These are phyloP conservation scores for Barnettozyma populi DNA, from an alignment of 805 yeast species.

Conservation along the genomic window DNA sequence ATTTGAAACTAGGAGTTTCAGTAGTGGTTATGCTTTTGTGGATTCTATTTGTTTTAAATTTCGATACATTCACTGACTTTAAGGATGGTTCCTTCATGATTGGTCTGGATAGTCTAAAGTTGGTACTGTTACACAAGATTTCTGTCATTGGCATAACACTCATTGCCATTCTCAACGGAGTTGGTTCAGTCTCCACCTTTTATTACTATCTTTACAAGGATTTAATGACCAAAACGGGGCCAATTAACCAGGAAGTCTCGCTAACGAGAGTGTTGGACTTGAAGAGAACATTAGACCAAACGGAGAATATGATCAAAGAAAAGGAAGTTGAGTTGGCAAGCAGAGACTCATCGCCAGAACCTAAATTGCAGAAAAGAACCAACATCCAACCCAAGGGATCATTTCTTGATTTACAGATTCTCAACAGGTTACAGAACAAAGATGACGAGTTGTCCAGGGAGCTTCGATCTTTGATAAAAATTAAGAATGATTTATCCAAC, in stretches of 20 bases:
- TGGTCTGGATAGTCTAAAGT: slow-evolving; percentile 7
- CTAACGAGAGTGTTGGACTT: slow-evolving; percentile 10
- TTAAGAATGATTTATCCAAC: slow-evolving; percentile 21
- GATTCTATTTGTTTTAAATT: slow-evolving; percentile 17
- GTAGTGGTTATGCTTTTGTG: slow-evolving; percentile 8
- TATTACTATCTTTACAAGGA: slow-evolving; percentile 20
- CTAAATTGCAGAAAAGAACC: slow-evolving; percentile 14
- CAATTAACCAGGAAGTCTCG: slow-evolving; percentile 1
- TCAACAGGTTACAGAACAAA: slow-evolving; percentile 7
- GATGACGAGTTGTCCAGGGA: slow-evolving; percentile 13
- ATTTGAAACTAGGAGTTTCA: slow-evolving; percentile 8
- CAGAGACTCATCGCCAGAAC: slow-evolving; percentile 3
- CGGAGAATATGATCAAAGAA: slow-evolving; percentile 17
- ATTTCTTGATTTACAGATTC: slow-evolving; percentile 15
- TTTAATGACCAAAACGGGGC: background rate
- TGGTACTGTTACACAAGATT: slow-evolving; percentile 16
- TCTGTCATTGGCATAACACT: slow-evolving; percentile 25
- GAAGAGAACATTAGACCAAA: slow-evolving; percentile 14
- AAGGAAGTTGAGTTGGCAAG: slow-evolving; percentile 14
- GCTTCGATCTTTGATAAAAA: slow-evolving; percentile 16
- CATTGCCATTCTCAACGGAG: slow-evolving; percentile 23
- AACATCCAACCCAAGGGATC: slow-evolving; percentile 20
- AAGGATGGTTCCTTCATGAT: slow-evolving; percentile 8
- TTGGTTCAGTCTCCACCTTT: slow-evolving; percentile 25
- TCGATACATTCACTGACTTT: slow-evolving; percentile 20